Base-by-base conservation (phyloP, 805 yeast species). In the Saturnispora serradocipensis region DNA sequence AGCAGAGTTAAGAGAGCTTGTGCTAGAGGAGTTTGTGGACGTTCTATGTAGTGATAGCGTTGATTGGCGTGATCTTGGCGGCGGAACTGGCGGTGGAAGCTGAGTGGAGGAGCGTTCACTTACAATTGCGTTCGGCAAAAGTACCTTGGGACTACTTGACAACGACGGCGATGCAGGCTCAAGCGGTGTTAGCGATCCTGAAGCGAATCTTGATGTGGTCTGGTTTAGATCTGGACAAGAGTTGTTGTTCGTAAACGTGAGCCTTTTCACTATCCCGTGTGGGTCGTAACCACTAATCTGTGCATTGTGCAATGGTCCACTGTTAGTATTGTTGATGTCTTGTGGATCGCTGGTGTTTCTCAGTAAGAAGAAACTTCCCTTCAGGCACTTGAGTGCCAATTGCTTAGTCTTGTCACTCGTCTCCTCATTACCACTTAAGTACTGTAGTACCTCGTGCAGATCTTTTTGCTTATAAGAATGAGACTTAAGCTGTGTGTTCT, bases 381-480 rank as follows among this genome's bases (percentile, higher is more conserved):
- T 54, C 15, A 72, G 53, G 54, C 75, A 70, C 54, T 69, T 67
- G 24, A 58, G 55, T 0, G 81, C 72, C 43, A 77, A 57, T 39
- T 71, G 63, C 46, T 71, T 70, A 0, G 79, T 76, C 0, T 71
- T 67, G 7, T 65, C 66, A 1, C 68, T 54, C 5, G 66, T 61
- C 32, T 63, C 64, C 56, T 73, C 74, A 15, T 24, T 66, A 43
- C 64, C 66, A 5, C 63, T 64, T 10, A 87, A 67, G 58, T 77
- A 75, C 9, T 68, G 63, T 43, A 88, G 67, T 8, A 84, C 66
- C 6, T 75, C 73, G 6, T 66, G 56, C 6, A 90, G 60, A 48
- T 79, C 84, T 0, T 69, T 72, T 18, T 68, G 71, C 59, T 86
- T 84, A 65, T 88, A 87, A 8, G 72, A 71, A 2, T 80, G 76